Conservation (phyloP, 1,139 yeast genomes). For the Yueomyces sp. region DNA sequence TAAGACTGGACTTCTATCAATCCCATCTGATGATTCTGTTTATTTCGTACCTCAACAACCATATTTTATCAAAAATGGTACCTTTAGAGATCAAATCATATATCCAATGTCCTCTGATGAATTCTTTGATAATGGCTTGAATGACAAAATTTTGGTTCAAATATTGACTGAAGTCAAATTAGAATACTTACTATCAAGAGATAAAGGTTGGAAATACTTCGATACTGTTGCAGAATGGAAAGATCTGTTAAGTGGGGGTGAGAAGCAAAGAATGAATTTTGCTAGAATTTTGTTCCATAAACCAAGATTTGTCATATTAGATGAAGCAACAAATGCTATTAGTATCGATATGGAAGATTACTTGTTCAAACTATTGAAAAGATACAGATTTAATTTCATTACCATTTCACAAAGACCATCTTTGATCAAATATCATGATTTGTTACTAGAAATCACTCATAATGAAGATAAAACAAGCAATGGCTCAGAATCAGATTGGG, state of each 20-base stretch:
- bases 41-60: slow-evolving; percentile 75
- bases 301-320: slow-evolving; percentile 75
- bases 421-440: slow-evolving; percentile 74
- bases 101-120: slow-evolving; percentile 74
- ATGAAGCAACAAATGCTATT: slow-evolving; percentile 90
- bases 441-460: slow-evolving; percentile 42
- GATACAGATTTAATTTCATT: slow-evolving; percentile 60
- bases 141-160: slow-evolving; percentile 56
- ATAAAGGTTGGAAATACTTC: slow-evolving; percentile 26
- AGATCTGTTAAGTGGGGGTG: slow-evolving; percentile 90
- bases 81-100: slow-evolving; percentile 76
- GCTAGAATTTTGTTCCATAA: slow-evolving; percentile 75
- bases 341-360: slow-evolving; percentile 86
- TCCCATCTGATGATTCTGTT: slow-evolving; percentile 62
- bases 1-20: slow-evolving; percentile 58
- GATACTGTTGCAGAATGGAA: slow-evolving; percentile 63
- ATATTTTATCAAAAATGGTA: slow-evolving; percentile 61
- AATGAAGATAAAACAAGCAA: slow-evolving; percentile 18
- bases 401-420: slow-evolving; percentile 83
- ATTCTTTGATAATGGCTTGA: slow-evolving; percentile 60
- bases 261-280: slow-evolving; percentile 82
- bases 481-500: slow-evolving; percentile 27
- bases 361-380: slow-evolving; percentile 64
- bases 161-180: slow-evolving; percentile 66
- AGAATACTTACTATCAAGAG: slow-evolving; percentile 55